Base-by-base conservation (phyloP, 2,329 filamentous ascomycete species). In the Onygenales sp. region DNA sequence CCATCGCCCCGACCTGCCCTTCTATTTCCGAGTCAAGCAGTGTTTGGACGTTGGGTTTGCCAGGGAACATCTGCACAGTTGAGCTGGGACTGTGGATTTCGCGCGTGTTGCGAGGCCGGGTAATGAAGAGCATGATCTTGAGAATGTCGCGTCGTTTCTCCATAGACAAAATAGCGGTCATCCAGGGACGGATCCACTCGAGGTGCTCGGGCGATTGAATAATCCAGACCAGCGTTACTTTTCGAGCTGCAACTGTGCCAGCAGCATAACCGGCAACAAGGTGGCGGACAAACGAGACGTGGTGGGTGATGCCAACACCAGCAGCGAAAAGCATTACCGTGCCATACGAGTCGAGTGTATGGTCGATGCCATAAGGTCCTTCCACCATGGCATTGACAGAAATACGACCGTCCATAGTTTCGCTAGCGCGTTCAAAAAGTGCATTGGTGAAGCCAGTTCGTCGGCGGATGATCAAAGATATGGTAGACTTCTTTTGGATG, bases 241-340 rank as follows among this genome's bases (percentile, higher is more conserved):
- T 83, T 50, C 90, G 85, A 3, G 89, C 89, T 4, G 92, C 90
- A 39, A 90, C 83, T 1, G 84, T 90, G 55, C 83, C 81, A 0
- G 81, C 75, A 52, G 82, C 81, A 68, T 80, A 86, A 3, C 86
- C 86, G 52, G 83, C 73, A 55, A 92, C 79, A 4, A 92, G 75
- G 50, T 93, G 85, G 53, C 84, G 85, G 7, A 96, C 80, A 68
- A 94, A 95, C 36, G 90, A 88, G 33, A 97, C 82, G 67, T 95
- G 90, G 69, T 97, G 92, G 1, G 92, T 95, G 71, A 98, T 97
- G 57, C 93, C 93, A 5, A 93, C 90, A 54, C 92, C 89, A 54
- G 90, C 91, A 10, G 92, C 91, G 66, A 96, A 90, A 54, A 98
- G 84, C 58, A 98, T 81, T 44, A 85, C 84, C 43, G 94, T 93